A percentile compares a stretch with the other conserved stretches of the same genome.
Evolutionary conservation across 805 yeast genomes (phyloP).

Genomic region (Vanderwaltozyma tropicalis): DNA sequence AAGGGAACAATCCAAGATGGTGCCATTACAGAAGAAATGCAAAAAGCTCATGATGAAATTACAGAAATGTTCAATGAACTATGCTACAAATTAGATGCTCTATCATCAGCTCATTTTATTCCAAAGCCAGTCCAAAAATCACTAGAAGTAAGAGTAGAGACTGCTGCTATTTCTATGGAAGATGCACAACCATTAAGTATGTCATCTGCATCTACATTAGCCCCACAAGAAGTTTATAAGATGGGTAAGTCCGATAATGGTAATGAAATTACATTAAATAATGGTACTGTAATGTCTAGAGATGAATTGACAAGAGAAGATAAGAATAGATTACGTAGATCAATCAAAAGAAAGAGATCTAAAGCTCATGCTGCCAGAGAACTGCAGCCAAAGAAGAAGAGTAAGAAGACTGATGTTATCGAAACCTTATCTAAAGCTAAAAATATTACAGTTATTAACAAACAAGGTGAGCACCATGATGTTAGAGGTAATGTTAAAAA

Average conservation of each 20-base stretch:
- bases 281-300: conserved; percentile 73
- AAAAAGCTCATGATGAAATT: conserved; percentile 71
- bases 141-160: conserved; percentile 71
- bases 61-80: conserved; percentile 50
- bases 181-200: conserved; percentile 90
- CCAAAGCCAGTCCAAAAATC: conserved; percentile 82
- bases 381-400: conserved; percentile 33
- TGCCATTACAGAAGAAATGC: conserved; percentile 51
- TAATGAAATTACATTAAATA: conserved; percentile 58
- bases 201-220: conserved; percentile 63
- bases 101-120: conserved; percentile 88
- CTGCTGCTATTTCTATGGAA: conserved; percentile 81
- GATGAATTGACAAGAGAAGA: conserved; percentile 78
- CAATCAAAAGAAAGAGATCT: conserved; percentile 71
- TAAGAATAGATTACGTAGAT: conserved; percentile 75
- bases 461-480: conserved; percentile 65
- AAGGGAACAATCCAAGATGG: conserved; percentile 38
- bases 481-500: conserved; percentile 56
- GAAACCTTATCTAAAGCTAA: conserved; percentile 63
- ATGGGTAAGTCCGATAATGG: conserved; percentile 35
- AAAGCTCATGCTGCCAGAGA: conserved; percentile 33
- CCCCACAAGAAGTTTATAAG: conserved; percentile 89
- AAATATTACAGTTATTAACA: conserved; percentile 69
- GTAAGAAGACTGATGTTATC: conserved; percentile 51
- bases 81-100: conserved; percentile 68